phyloP scores from a whole-genome alignment of 176 grass and related monocot genomes.

The Rhynchospora breviuscula region DNA sequence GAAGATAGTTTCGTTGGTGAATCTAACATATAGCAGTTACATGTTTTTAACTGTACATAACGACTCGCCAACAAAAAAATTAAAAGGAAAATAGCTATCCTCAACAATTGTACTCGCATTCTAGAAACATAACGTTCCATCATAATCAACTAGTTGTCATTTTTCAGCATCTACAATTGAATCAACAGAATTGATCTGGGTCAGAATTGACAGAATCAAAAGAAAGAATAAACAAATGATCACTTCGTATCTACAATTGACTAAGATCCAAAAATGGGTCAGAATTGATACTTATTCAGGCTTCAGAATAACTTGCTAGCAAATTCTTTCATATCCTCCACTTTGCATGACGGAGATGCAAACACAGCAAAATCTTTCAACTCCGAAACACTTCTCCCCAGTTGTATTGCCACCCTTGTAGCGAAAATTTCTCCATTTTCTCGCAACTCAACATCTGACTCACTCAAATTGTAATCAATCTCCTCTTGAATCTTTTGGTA shows the following conservation, averaged over 20 bases:
- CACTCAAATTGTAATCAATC: constrained; percentile 23
- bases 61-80: no score
- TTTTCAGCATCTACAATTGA: no score
- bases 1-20: no score
- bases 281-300: not conserved
- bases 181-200: no score
- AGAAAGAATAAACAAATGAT: no score
- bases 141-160: no score
- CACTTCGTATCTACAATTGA: not conserved
- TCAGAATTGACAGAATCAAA: no score
- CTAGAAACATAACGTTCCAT: no score
- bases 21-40: no score
- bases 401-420: constrained; percentile 17
- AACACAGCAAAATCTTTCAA: constrained; percentile 5
- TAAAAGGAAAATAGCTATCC: no score
- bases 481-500: constrained; percentile 25
- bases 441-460: constrained; percentile 18
- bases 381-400: constrained; percentile 17
- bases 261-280: not conserved
- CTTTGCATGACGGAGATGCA: constrained; percentile 18
- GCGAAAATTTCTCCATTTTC: constrained; percentile 36
- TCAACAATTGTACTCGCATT: no score
- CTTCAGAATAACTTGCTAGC: constrained; percentile 15
- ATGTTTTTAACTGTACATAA: no score
- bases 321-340: constrained; percentile 25